Percentiles rank a stretch among this genome's conserved stretches.
Conservation (phyloP, 164 flowering plant genomes). For the Akebia trifoliata region DNA sequence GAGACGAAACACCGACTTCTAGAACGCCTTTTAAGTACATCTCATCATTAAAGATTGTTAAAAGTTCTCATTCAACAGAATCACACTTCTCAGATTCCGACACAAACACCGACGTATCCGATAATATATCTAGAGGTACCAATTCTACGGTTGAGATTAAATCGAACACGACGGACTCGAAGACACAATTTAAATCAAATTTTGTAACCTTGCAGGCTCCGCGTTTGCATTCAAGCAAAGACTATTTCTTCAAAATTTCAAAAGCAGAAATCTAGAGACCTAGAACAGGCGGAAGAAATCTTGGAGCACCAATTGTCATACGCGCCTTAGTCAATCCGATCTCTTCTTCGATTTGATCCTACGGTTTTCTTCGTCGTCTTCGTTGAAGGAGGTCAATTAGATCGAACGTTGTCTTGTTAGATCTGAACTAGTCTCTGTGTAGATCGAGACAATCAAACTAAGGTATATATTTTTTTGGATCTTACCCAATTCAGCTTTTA, state of each 20-base stretch:
- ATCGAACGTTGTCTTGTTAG: not conserved
- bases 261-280: too few species aligned
- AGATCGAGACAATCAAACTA: not conserved
- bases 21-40: too few species aligned
- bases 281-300: too few species aligned
- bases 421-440: not conserved
- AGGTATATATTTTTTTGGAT: not conserved
- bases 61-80: too few species aligned
- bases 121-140: not conserved
- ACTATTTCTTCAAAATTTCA: too few species aligned
- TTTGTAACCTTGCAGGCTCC: not conserved
- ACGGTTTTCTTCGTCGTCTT: not conserved
- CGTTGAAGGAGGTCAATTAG: too few species aligned
- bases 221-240: not conserved
- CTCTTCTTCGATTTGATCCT: not conserved
- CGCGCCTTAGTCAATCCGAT: too few species aligned
- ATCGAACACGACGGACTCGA: not conserved
- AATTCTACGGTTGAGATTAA: not conserved
- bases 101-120: not conserved
- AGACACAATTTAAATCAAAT: not conserved
- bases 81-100: too few species aligned
- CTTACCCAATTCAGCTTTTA: not conserved
- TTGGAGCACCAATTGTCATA: too few species aligned
- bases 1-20: too few species aligned
- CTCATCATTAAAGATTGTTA: too few species aligned